Evolutionary conservation across 371 early-diverging fungal genomes (phyloP), one percentile per base, ranked within the genome.

Genomic region (Syncephalastrum contaminatum): DNA sequence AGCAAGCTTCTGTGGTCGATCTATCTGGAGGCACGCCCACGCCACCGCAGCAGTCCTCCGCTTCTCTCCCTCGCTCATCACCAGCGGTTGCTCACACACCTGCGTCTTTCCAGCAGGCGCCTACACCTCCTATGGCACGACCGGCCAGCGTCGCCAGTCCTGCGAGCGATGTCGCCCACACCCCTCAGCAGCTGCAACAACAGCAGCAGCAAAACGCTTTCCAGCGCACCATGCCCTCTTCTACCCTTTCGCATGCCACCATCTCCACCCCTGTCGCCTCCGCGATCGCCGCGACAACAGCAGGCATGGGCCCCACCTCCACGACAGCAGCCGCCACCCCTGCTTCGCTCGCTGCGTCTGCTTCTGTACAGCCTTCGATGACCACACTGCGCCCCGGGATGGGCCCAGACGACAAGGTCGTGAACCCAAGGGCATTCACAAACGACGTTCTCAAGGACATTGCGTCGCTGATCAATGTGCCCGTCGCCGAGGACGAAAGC

Each of bases 391-490:
- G 68, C 14, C 72, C 75, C 7, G 74, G 74, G 3, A 64, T 73
- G 63, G 67, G 63, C 21, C 57, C 68, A 3, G 68, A 68, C 40
- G 65, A 66, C 25, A 67, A 67, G 49, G 54, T 73, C 0, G 51
- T 54, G 4, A 73, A 73, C 45, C 47, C 66, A 1, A 67, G 60
- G 60, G 36, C 60, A 25, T 74, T 59, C 56, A 63, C 63, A 40
- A 74, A 60, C 5, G 72, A 75, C 56, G 72, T 72, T 0, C 40
- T 72, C 16, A 75, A 70, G 30, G 72, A 72, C 22, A 64, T 75
- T 8, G 66, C 64, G 4, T 36, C 56, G 10, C 59, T 71, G 13
- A 45, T 75, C 42, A 42, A 30, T 6, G 14, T 27, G 4, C 30
- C 53, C 1, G 21, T 30, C n/a, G 48, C 47, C 6, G 48, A 27